phyloP scores from a whole-genome alignment of 1,139 yeast species.

The Pichia sp. region DNA sequence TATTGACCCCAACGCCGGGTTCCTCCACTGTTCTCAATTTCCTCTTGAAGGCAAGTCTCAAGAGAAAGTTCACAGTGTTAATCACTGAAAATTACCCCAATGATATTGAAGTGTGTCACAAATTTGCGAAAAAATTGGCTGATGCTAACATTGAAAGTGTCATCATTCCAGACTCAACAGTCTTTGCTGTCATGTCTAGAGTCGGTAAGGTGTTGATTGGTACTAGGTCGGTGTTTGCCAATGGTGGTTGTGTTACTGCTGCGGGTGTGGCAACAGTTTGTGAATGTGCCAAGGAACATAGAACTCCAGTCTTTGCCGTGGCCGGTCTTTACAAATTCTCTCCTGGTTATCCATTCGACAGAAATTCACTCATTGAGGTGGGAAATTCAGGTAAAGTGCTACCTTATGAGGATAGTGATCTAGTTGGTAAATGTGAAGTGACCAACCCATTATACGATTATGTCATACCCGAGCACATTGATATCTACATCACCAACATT shows the following conservation, averaged over 20 bases:
- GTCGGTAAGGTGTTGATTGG: constrained; percentile 96
- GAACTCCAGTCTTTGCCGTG: constrained; percentile 92
- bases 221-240: constrained; percentile 82
- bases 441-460: constrained; percentile 91
- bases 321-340: constrained; percentile 92
- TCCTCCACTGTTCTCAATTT: constrained; percentile 87
- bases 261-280: constrained; percentile 92
- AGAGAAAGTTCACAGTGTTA: constrained; percentile 85
- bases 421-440: constrained; percentile 71
- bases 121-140: constrained; percentile 71
- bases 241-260: constrained; percentile 88
- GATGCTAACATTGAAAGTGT: constrained; percentile 86
- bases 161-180: constrained; percentile 87
- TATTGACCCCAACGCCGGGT: constrained; percentile 90
- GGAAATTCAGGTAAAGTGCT: constrained; percentile 88
- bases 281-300: constrained; percentile 91
- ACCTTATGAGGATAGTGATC: constrained; percentile 56
- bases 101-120: constrained; percentile 66
- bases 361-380: constrained; percentile 82
- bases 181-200: constrained; percentile 92
- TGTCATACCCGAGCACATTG: constrained; percentile 90
- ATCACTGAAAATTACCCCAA: constrained; percentile 94
- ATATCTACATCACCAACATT: constrained; percentile 86
- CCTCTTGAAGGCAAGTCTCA: constrained; percentile 76
- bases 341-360: constrained; percentile 89